Evolutionary conservation across 768 basidiomycete genomes (phyloP), one percentile per base, ranked within the genome.

Genomic region (Russula griseocarnosa): DNA sequence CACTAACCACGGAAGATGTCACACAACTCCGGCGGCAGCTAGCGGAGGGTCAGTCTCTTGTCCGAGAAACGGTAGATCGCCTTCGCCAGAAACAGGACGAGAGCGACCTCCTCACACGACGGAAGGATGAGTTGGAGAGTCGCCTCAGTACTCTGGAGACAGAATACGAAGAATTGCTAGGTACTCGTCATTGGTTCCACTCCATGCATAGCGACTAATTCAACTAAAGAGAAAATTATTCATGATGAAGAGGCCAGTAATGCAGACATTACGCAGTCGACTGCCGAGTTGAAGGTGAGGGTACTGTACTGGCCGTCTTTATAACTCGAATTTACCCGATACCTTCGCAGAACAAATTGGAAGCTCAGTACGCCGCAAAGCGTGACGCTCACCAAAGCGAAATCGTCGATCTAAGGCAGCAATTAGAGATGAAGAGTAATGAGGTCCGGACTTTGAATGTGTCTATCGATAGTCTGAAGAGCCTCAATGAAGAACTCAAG

Each of bases 401-500:
- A 74, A 88, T 89, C 22, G 75, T 81, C 18, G 91, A 96, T 73
- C 82, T 98, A 66, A 92, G 87, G 74, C 92, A 93, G 70, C 95
- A 98, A 71, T 79, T 96, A 47, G 97, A 98, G 70, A 76, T 89
- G 70, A 87, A 86, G 72, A 78, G 79, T 42, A 90, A 86, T 63
- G 97, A 99, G 75, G 84, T 93, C 59, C 86, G 92, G 63, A 86
- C 82, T 67, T 79, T 96, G 67, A 90, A 92, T 70, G 84, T 86
- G 52, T 87, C 91, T 7, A 86, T 97, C 62, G 96, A 98, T 72
- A 90, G 88, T 74, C 82, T 97, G 70, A 95, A 96, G 79, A 88
- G 91, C 71, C 90, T 97, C 66, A 98, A 98, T 71, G 97, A 98
- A 73, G 96, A 98, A 73, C 84, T 99, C 60, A 98, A 99, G 85